phyloP scores from a whole-genome alignment of 2,329 filamentous ascomycete species.

The Mariannaea sp. region DNA sequence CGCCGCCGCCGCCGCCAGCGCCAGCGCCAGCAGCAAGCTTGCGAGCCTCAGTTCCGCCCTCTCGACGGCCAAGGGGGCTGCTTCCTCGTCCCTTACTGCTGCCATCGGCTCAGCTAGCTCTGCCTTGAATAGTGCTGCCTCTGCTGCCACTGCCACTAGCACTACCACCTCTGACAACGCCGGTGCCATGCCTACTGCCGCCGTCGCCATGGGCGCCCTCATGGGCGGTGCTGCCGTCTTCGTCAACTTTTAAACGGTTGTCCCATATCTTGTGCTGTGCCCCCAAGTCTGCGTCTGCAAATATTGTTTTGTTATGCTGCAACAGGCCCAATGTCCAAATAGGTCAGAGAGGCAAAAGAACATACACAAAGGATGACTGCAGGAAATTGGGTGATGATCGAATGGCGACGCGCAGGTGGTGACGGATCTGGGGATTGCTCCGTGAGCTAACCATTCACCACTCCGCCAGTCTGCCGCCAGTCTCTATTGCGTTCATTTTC shows the following conservation, averaged over 20 bases:
- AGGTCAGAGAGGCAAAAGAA: too few relatives aligned
- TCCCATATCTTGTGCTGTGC: too few relatives aligned
- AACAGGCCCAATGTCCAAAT: too few relatives aligned
- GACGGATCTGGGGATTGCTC: too few relatives aligned
- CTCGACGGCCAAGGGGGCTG: slow-evolving; percentile 1
- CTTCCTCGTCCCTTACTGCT: slow-evolving; percentile 3
- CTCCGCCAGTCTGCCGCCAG: too few relatives aligned
- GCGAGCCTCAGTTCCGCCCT: slow-evolving; percentile 5
- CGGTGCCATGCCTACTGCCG: slow-evolving; percentile 7
- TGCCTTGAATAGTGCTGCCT: not conserved
- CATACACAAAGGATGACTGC: too few relatives aligned
- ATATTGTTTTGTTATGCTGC: too few relatives aligned
- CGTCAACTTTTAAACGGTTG: slow-evolving; percentile 10
- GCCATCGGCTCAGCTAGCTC: slow-evolving; percentile 1
- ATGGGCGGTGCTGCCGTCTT: slow-evolving; percentile 5
- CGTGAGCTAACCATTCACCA: too few relatives aligned
- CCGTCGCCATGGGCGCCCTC: slow-evolving; percentile 6
- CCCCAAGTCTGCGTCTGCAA: too few relatives aligned
- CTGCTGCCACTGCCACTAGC: not conserved
- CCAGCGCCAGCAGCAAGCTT: slow-evolving; percentile 3
- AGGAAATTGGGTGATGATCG: too few relatives aligned
- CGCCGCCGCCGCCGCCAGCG: not conserved
- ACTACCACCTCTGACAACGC: not conserved
- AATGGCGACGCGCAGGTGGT: too few relatives aligned
- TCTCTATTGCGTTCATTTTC: too few relatives aligned